Evolutionary conservation across 306 rosid species (phyloP), one percentile per base, ranked within the genome.

Genomic region (Pachyrhizus erosus): DNA sequence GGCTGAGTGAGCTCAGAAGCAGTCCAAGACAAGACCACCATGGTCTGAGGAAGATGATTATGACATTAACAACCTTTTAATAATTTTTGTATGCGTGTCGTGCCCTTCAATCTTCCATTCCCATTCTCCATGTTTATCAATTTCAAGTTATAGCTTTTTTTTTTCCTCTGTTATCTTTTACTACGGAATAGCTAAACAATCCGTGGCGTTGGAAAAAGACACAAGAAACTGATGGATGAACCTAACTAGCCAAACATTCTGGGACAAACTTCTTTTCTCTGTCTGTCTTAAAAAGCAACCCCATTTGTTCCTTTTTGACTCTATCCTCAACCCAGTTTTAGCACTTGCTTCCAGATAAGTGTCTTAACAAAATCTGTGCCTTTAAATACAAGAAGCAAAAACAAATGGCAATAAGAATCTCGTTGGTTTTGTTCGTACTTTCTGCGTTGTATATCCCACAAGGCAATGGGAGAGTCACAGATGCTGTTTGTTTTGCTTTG

Each of bases 101-200:
- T 62, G 9, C 40, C 21, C 40, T 62, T 29, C 29, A 58, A 24
- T 58, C 58, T 51, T 51, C 2, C 17, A 1, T 51, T 78, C 67
- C 46, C 70, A 67, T 26, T 26, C 68, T 66, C 49, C 74, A 80
- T 80, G 75, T 61, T 76, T 67, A 42, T 82, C 46, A 26, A 39
- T 20, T 61, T 46, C 70, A 81, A 66, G 49, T 39, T 21, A 45
- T 74, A 64, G 12, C 54, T 64, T 20, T 5, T 77, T 80, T 70
- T 55, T 81, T 76, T 76, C 51, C 42, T 7, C 39, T 20, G 10
- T 58, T 43, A 40, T n/a, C n/a, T n/a, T n/a, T n/a, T n/a, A 79
- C 45, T 76, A 83, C n/a, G n/a, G n/a, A 81, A 51, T 84, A 78
- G 79, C 73, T 60, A 90, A 87, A 88, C 88, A 85, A 84, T n/a